Conservation (phyloP, 2,329 filamentous ascomycete species). For the Fusarium kyushuense region DNA sequence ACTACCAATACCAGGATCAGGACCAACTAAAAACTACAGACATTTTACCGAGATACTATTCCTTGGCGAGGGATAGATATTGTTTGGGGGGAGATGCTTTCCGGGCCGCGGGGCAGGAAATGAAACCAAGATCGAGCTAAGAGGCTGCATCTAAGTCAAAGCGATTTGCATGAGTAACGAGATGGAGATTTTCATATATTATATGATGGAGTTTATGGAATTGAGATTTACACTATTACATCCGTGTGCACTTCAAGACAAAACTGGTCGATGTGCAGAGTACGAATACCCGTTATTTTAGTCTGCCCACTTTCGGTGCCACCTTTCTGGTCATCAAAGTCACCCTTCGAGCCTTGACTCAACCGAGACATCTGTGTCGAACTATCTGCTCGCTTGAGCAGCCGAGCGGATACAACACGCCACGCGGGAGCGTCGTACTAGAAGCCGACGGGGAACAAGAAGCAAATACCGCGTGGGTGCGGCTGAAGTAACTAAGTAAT, state of each 20-base stretch:
- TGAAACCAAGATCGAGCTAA: conserved; percentile 8
- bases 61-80: conserved; percentile 29
- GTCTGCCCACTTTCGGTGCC: background rate
- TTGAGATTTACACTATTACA: background rate
- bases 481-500: background rate
- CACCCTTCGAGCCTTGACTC: background rate
- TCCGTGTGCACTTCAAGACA: background rate
- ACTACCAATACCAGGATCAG: conserved; percentile 38
- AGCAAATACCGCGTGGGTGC: background rate
- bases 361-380: background rate
- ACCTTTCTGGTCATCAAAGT: background rate
- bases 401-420: background rate
- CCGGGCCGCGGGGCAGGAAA: background rate
- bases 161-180: too few relatives aligned
- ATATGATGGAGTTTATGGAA: background rate
- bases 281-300: background rate
- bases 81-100: conserved; percentile 2
- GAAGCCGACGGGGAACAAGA: background rate
- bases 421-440: background rate
- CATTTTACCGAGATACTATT: conserved; percentile 27
- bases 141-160: background rate
- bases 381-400: background rate
- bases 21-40: conserved; percentile 12
- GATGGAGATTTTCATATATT: conserved; percentile 1
- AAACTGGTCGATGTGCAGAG: background rate